Percentiles rank a stretch among this genome's conserved stretches.
Conservation (phyloP, 176 grass and related monocot species). For the Leersia perrieri region DNA sequence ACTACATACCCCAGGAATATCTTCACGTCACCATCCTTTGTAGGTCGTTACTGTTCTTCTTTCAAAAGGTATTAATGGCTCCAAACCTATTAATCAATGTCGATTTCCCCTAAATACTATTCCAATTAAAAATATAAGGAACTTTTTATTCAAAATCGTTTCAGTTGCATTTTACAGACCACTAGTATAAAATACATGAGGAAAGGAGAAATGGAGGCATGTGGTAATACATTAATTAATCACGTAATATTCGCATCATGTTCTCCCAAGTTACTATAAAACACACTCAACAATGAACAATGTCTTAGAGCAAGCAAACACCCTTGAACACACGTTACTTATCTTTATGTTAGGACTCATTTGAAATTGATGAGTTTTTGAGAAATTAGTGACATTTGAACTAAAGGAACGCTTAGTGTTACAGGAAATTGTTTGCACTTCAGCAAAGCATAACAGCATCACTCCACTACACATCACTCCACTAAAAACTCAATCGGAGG, state of each 20-base stretch:
- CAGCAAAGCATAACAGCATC: neutral
- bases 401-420: too few species aligned
- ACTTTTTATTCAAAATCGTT: too few species aligned
- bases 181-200: too few species aligned
- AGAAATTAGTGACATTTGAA: too few species aligned
- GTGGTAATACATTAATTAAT: too few species aligned
- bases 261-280: too few species aligned
- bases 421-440: neutral
- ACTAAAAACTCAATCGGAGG: neutral
- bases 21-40: neutral
- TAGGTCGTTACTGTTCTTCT: neutral
- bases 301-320: too few species aligned
- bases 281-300: too few species aligned
- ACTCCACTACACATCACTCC: neutral
- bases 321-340: neutral
- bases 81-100: neutral
- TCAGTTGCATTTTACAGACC: too few species aligned
- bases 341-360: neutral
- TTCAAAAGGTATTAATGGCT: neutral
- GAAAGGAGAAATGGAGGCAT: too few species aligned
- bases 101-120: neutral
- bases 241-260: too few species aligned
- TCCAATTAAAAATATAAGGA: neutral
- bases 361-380: too few species aligned
- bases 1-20: neutral